Percentiles rank a stretch among this genome's conserved stretches.
phyloP scores from a whole-genome alignment of 2,329 filamentous ascomycete genomes.

The Trichoderma harzianum region DNA sequence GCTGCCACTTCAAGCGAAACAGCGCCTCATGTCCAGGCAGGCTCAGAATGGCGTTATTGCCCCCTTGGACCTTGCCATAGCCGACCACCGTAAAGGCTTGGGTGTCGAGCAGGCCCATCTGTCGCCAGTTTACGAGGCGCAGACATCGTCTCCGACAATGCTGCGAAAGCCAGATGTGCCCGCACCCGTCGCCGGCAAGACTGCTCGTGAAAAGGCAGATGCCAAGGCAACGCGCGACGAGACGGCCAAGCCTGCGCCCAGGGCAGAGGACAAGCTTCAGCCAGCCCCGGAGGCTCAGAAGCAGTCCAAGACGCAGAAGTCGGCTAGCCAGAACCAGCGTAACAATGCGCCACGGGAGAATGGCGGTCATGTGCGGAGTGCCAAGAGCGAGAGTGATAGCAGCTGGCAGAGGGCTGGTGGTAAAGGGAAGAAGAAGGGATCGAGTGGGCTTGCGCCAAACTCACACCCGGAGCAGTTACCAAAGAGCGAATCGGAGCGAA shows the following conservation, averaged over 20 bases:
- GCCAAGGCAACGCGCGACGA: conserved; percentile 23
- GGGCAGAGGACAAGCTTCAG: conserved; percentile 15
- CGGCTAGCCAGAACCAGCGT: conserved; percentile 29
- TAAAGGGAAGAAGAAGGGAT: conserved; percentile 43
- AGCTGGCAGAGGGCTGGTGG: conserved; percentile 58
- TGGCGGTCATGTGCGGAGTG: conserved; percentile 52
- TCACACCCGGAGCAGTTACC: conserved; percentile 52
- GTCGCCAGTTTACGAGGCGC: conserved; percentile 71
- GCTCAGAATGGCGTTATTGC: conserved; percentile 50
- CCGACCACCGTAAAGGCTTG: conserved; percentile 39
- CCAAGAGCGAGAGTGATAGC: conserved; percentile 53
- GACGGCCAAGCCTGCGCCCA: conserved; percentile 20
- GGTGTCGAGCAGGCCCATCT: conserved; percentile 49
- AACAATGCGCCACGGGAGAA: conserved; percentile 46
- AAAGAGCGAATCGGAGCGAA: conserved; percentile 58
- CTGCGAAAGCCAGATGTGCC: conserved; percentile 51
- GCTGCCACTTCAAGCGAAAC: conserved; percentile 34
- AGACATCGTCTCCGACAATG: conserved; percentile 65
- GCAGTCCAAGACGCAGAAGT: conserved; percentile 17
- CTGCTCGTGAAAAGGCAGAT: conserved; percentile 16
- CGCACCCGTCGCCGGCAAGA: conserved; percentile 21
- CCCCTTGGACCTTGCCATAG: conserved; percentile 54
- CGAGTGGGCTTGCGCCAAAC: conserved; percentile 28
- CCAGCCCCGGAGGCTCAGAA: conserved; percentile 26
- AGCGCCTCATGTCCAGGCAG: conserved; percentile 39